A percentile compares a stretch with the other conserved stretches of the same genome.
Evolutionary conservation across 148 eudicot genomes (phyloP).

Genomic region (Polygonum aviculare): DNA sequence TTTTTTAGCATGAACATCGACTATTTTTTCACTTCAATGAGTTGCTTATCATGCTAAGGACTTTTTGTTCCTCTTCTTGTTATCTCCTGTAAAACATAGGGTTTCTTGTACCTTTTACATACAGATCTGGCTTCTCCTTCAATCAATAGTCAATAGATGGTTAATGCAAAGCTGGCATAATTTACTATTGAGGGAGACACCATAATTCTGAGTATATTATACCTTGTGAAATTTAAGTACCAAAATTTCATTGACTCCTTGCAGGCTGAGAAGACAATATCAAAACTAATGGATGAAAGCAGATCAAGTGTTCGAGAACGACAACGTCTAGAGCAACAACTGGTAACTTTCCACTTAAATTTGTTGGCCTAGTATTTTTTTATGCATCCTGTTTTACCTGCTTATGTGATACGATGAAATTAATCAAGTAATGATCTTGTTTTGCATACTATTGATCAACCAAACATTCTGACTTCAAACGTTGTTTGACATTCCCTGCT

Average conservation of each 20-base stretch:
- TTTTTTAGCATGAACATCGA: neutral
- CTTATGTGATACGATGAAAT: neutral
- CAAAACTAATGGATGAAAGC: constrained; percentile 61
- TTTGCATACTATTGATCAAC: neutral
- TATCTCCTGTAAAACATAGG: neutral
- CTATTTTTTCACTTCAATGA: neutral
- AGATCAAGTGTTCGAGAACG: constrained; percentile 41
- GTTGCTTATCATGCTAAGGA: neutral
- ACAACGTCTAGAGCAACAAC: constrained; percentile 49
- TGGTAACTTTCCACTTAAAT: constrained; percentile 28
- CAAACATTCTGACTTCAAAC: neutral
- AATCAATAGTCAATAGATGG: neutral
- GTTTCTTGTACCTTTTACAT: neutral
- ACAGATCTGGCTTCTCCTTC: neutral
- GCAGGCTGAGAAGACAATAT: constrained; percentile 62
- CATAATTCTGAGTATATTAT: neutral
- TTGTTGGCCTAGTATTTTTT: neutral
- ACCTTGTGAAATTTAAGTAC: neutral
- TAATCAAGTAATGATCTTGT: neutral
- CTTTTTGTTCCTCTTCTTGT: neutral
- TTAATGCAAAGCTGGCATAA: neutral
- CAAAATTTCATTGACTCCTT: constrained; percentile 15
- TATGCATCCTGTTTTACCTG: neutral
- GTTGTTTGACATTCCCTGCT: neutral
- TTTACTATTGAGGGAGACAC: neutral